These are phyloP conservation scores for Hibiscus trionum DNA, from an alignment of 345 rosid genomes.

Conservation along the genomic window DNA sequence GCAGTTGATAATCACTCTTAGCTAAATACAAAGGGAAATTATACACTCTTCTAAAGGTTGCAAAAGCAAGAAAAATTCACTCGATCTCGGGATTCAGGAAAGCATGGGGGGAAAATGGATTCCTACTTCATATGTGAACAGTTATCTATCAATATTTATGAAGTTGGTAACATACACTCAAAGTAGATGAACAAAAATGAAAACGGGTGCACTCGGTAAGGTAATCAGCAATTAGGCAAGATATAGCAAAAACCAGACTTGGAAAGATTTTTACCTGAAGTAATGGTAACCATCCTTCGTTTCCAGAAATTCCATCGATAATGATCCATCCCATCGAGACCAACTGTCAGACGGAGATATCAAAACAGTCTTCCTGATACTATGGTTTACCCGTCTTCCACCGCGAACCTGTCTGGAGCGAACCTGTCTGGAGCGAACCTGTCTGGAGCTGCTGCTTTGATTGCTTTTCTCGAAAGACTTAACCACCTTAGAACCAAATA, in stretches of 20 bases:
- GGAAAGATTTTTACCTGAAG: constrained; percentile 49
- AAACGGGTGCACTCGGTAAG: background rate
- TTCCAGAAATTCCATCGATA: constrained; percentile 82
- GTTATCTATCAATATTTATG: background rate
- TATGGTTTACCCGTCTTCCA: constrained; percentile 63
- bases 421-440: constrained; percentile 51
- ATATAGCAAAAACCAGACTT: background rate
- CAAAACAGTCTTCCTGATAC: constrained; percentile 54
- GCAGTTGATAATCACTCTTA: no score
- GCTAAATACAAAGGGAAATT: no score
- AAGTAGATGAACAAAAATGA: background rate
- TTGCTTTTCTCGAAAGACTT: constrained; percentile 63
- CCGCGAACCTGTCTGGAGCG: constrained; percentile 67
- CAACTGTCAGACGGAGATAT: constrained; percentile 74
- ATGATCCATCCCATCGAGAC: constrained; percentile 86
- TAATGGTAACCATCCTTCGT: constrained; percentile 53
- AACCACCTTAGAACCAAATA: constrained; percentile 80
- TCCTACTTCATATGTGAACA: background rate
- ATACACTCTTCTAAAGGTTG: background rate
- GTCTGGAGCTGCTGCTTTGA: constrained; percentile 58
- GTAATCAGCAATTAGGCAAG: background rate
- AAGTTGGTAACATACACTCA: background rate
- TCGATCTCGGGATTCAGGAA: background rate
- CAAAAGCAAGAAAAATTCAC: background rate
- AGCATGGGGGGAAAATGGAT: background rate